Evolutionary conservation across 495 filamentous ascomycete species (phyloP).

Genomic region (Penicillium macrosclerotiorum): DNA sequence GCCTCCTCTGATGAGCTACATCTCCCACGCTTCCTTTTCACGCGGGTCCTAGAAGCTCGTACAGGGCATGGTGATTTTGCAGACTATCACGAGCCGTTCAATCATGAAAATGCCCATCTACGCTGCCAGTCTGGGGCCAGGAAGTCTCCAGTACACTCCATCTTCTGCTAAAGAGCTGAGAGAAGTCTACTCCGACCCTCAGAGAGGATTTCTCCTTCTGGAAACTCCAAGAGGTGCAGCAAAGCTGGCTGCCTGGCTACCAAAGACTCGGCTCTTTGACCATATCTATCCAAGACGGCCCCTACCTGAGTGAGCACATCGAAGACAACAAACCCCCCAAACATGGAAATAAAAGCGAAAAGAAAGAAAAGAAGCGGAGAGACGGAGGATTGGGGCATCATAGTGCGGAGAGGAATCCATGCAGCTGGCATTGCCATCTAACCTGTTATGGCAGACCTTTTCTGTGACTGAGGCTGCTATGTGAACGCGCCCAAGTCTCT

Average conservation of each 20-base stretch:
- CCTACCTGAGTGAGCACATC: not conserved
- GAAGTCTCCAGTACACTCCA: not conserved
- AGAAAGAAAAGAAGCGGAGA: not conserved
- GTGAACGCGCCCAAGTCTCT: conserved; percentile 3
- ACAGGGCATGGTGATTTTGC: not conserved
- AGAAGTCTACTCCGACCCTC: conserved; percentile 7
- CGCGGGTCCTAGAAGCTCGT: not conserved
- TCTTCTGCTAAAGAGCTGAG: not conserved
- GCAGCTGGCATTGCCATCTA: not conserved
- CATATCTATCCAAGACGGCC: not conserved
- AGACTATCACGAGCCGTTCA: not conserved
- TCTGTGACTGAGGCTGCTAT: not conserved
- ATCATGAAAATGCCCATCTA: too few relatives aligned
- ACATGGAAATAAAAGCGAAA: not conserved
- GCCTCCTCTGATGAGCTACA: conserved; percentile 1
- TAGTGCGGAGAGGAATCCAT: not conserved
- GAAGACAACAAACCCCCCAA: not conserved
- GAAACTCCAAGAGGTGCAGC: too few relatives aligned
- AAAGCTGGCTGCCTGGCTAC: too few relatives aligned
- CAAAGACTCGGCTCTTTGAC: not conserved
- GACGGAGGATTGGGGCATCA: not conserved
- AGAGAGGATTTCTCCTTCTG: too few relatives aligned
- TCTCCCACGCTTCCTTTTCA: conserved; percentile 1
- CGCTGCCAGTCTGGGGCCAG: not conserved
- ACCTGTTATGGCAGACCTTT: not conserved